These are phyloP conservation scores for Cryptosporidium tyzzeri DNA, from an alignment of 169 alveolate species.

Conservation along the genomic window DNA sequence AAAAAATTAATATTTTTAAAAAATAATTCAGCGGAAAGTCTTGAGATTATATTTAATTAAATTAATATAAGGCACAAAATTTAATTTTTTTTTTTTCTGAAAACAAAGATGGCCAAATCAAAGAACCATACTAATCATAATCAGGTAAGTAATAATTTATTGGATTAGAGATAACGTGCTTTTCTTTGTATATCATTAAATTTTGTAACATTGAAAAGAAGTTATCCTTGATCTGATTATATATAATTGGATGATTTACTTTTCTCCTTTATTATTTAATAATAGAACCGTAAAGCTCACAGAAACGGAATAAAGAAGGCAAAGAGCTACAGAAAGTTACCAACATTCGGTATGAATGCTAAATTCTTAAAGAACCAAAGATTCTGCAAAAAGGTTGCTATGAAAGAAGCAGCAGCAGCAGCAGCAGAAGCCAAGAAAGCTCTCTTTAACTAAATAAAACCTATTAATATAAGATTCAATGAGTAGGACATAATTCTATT, in stretches of 20 bases:
- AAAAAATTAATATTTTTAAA: neutral
- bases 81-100: neutral
- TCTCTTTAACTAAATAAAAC: constrained; percentile 15
- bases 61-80: neutral
- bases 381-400: constrained; percentile 85
- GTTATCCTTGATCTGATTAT: neutral
- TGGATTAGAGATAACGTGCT: neutral
- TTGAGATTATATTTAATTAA: neutral
- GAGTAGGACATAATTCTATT: neutral
- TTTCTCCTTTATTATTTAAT: neutral
- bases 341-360: constrained; percentile 88
- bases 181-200: neutral
- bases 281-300: constrained; percentile 88
- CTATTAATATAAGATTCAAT: neutral
- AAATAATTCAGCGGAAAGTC: neutral
- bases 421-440: constrained; percentile 59
- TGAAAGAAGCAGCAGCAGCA: constrained; percentile 76
- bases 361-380: constrained; percentile 88
- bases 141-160: constrained; percentile 81
- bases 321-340: constrained; percentile 81
- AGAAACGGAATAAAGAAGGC: constrained; percentile 88
- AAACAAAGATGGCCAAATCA: constrained; percentile 87
- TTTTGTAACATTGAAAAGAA: neutral
- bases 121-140: constrained; percentile 91
- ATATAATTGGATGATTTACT: neutral